Evolutionary conservation across 2,329 filamentous ascomycete genomes (phyloP), one percentile per base, ranked within the genome.

Genomic region (Verticillium albo-atrum): DNA sequence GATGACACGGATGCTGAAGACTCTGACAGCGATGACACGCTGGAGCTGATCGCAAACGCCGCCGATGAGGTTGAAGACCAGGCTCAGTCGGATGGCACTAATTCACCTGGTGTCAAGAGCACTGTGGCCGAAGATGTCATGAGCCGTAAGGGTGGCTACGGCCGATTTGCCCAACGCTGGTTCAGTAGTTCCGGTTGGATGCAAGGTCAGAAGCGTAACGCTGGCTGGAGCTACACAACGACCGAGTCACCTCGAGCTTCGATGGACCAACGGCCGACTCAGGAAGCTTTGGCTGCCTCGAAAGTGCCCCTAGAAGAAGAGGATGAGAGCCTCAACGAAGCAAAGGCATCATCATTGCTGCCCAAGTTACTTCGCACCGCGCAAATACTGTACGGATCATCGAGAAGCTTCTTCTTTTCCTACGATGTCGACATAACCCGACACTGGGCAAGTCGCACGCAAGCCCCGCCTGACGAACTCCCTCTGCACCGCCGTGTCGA

Each of bases 401-500:
- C 89, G 0, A 83, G 84, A 63, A 97, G 91, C 71, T 98, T 97
- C 73, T 98, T 89, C 78, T 99, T 94, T 72, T 93, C 93, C 0
- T 97, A 99, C 72, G 95, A 99, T 64, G 84, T 94, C 70, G 93
- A 99, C 71, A 84, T 99, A 56, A 98, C 95, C 1, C 84, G 89
- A 59, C 87, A 83, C 63, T 68, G 86, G 58, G 74, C 75, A 3
- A 78, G 71, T 58, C 69, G 68, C 3, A 64, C 64, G 71, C 83
- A 62, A 71, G 73, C 57, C 71, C 72, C 37, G 74, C 78, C 66
- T 26, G 74, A 76, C 15, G 80, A 82, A 53, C 65, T 84, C 4
- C 88, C 92, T 6, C 77, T 97, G 4, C 83, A 91, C 71, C 85
- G 85, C 63, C 81, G 85, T 60, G 92, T 89, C 25, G 91, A 97